Conservation (phyloP, 176 grass and related monocot species). For the Oryza longistaminata region DNA sequence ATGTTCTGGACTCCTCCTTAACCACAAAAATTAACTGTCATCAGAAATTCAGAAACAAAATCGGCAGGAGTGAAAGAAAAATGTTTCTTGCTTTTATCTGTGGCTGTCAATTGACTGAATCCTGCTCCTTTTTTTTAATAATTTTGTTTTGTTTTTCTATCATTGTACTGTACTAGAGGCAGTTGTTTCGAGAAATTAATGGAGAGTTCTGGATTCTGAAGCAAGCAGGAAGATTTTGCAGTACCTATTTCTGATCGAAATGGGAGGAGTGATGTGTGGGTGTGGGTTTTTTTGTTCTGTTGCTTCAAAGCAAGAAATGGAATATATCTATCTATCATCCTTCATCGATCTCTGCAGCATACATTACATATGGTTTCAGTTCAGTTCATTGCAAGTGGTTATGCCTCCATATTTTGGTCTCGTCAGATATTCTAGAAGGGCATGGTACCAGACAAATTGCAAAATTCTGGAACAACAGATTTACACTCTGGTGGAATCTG, state of each 20-base stretch:
- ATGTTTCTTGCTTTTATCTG: neutral
- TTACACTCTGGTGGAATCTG: neutral
- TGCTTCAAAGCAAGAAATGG: conserved; percentile 55
- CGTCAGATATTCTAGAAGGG: conserved; percentile 18
- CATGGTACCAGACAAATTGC: neutral
- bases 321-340: neutral
- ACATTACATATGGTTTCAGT: neutral
- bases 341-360: too few relatives aligned
- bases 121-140: too few relatives aligned
- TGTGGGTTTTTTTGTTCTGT: conserved; percentile 22
- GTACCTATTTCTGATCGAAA: conserved; percentile 42
- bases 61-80: neutral
- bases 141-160: neutral
- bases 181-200: neutral
- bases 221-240: conserved; percentile 18
- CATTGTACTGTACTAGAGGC: neutral
- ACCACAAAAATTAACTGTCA: conserved; percentile 23
- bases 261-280: neutral
- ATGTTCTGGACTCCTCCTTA: neutral
- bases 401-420: neutral
- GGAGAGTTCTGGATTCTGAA: conserved; percentile 12
- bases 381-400: conserved; percentile 30
- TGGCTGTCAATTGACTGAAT: neutral
- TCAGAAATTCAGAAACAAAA: neutral
- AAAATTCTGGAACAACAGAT: neutral